Base-by-base conservation (phyloP, 371 early-diverging fungal species). In the Mortierella sp. region DNA sequence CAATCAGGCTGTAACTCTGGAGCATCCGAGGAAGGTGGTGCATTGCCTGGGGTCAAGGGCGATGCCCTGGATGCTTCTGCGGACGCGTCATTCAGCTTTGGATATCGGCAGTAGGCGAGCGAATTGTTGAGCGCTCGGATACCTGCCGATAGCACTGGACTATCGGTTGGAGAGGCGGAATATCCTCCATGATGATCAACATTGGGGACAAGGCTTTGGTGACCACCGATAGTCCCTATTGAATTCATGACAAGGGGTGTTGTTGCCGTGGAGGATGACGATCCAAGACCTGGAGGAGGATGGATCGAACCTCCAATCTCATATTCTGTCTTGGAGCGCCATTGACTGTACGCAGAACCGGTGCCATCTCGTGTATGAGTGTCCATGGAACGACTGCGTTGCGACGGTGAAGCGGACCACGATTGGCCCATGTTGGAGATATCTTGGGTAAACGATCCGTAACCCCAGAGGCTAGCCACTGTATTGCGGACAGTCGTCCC, bases 401-500 rank as follows among this genome's bases (percentile, higher is more conserved):
- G 64, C 24, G 55, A 47, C 1, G 51, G 21, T 21, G 72, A 56
- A 3, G 55, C 54, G 0, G 63, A 58, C 64, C 67, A 58, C 8
- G 58, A 30, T 12, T 68, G 58, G 18, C 47, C 54, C 19, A 60
- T 23, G 3, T 41, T 48, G n/a, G 57, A 48, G 6, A 64, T 61
- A 10, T 63, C 56, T 38, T 63, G 64, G 3, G 55, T 52, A 39
- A 68, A 64, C 2, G 68, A 55, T 10, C 68, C 74, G 47, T 59
- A 55, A 10, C 58, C 64, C 74, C 74, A 74, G 14, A 74, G 61
- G 49, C 74, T 68, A 5, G 74, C 49, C 19, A 67, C 62, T 2
- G 67, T 61, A 34, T 71, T 69, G 21, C 24, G 57, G 27, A 13
- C 39, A 10, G 30, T 54, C 10, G 54, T 26, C 8, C 45, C 10